These are phyloP conservation scores for Candida anutae DNA, from an alignment of 1,139 yeast species.

Conservation along the genomic window DNA sequence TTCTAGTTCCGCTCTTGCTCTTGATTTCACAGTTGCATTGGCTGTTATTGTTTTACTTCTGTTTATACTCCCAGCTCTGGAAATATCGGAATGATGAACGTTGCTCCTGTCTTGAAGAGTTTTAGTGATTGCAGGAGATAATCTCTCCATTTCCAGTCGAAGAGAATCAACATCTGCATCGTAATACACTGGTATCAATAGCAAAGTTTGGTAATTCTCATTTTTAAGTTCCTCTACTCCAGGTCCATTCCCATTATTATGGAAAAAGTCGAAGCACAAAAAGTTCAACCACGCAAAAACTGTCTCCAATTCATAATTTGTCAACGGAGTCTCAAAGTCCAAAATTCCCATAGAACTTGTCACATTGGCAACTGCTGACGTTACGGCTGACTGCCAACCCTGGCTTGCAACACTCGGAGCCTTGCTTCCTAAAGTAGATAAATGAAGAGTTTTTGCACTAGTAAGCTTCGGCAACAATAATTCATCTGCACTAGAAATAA, in stretches of 20 bases:
- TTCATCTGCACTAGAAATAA: conserved; percentile 56
- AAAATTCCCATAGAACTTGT: conserved; percentile 34
- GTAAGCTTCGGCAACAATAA: conserved; percentile 66
- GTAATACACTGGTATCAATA: conserved; percentile 61
- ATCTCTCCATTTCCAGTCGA: conserved; percentile 50
- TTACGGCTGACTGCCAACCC: conserved; percentile 43
- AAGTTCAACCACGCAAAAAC: conserved; percentile 67
- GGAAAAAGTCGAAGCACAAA: conserved; percentile 63
- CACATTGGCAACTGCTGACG: conserved; percentile 44
- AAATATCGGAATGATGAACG: conserved; percentile 16
- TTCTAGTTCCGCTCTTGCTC: conserved; percentile 47
- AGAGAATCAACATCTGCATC: conserved; percentile 47
- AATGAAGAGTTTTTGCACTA: conserved; percentile 40
- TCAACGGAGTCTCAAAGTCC: conserved; percentile 49
- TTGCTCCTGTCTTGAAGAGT: conserved; percentile 40
- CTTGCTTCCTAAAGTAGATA: conserved; percentile 9
- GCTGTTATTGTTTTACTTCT: conserved; percentile 65
- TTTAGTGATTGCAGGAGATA: conserved; percentile 45
- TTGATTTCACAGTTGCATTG: conserved; percentile 57
- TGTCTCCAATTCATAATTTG: conserved; percentile 57
- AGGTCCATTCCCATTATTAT: conserved; percentile 80
- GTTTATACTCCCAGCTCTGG: conserved; percentile 49
- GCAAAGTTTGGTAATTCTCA: conserved; percentile 55
- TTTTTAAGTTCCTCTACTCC: conserved; percentile 58
- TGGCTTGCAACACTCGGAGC: conserved; percentile 2